Base-by-base conservation (phyloP, 257 asterid species). In the Avicennia marina region DNA sequence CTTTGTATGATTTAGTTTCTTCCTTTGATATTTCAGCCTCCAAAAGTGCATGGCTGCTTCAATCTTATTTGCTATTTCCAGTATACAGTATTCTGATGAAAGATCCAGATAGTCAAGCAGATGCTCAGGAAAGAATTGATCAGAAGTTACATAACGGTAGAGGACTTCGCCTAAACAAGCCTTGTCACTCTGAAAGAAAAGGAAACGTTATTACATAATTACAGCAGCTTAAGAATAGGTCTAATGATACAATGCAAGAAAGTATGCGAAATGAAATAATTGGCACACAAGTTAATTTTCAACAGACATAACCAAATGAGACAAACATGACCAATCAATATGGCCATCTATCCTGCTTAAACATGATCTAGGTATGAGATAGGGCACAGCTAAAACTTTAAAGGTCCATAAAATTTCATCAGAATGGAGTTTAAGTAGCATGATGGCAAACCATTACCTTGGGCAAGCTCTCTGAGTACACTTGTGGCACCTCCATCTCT, bases 401-500 rank as follows among this genome's bases (percentile, higher is more conserved):
- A n/a, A n/a, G n/a, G n/a, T n/a, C n/a, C n/a, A n/a, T n/a, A n/a
- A n/a, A n/a, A n/a, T n/a, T n/a, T n/a, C n/a, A n/a, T n/a, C n/a
- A n/a, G n/a, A n/a, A n/a, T n/a, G n/a, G n/a, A n/a, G n/a, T n/a
- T n/a, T n/a, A n/a, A n/a, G n/a, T n/a, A 15, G 22, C 40, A 4
- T 38, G 19, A 38, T 26, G 41, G 58, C n/a, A n/a, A n/a, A n/a
- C n/a, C n/a, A n/a, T n/a, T 70, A 90, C 98, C 94, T 91, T 91
- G 38, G 95, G 95, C 71, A 91, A 76, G 69, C 73, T 72, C 46
- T 83, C 93, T 73, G 85, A 46, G 66, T 91, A 91, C 52, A 58
- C 77, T 69, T 68, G 74, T 36, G 98, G 98, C 45, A 81, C 83
- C 64, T 87, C 94, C 91, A 88, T 91, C 56, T 83, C 93, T 22